Base-by-base conservation (phyloP, 306 rosid genomes). In the Cicer cuneatum region DNA sequence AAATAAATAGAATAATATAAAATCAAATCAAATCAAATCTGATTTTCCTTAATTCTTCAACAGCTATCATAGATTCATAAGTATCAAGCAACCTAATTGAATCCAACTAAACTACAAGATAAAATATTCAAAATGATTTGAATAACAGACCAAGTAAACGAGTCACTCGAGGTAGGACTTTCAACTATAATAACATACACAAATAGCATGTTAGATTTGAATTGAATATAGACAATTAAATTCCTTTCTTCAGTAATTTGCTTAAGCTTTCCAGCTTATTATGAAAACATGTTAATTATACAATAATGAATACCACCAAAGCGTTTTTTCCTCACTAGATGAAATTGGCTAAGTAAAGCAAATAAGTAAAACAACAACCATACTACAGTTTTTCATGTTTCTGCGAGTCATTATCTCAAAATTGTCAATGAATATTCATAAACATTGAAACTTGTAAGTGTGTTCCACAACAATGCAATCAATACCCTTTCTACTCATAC, bases 11-110 rank as follows among this genome's bases (percentile, higher is more conserved):
- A n/a, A n/a, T n/a, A n/a, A n/a, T n/a, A n/a, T n/a, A n/a, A n/a
- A n/a, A n/a, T n/a, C n/a, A n/a, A n/a, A n/a, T n/a, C n/a, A n/a
- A n/a, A n/a, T n/a, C n/a, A n/a, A n/a, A n/a, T n/a, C n/a, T n/a
- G n/a, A n/a, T n/a, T n/a, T n/a, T n/a, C n/a, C n/a, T n/a, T n/a
- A n/a, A n/a, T n/a, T n/a, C n/a, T n/a, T n/a, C n/a, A n/a, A n/a
- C n/a, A n/a, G n/a, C n/a, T 3, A 29, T 29, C 33, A 29, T 29
- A 29, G 5, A 29, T 29, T 16, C 59, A 53, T 53, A 53, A 7
- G 33, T 53, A 53, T 18, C 59, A 53, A 7, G 59, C 59, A 53
- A 53, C 59, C 59, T 53, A 53, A 52, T 52, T 15, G 16, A 53
- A 13, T 46, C 59, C 59, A 53, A 7, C 59, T 8, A 3, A 16